Evolutionary conservation across 331 rosid genomes (phyloP).

Genomic region (Telfairia occidentalis): DNA sequence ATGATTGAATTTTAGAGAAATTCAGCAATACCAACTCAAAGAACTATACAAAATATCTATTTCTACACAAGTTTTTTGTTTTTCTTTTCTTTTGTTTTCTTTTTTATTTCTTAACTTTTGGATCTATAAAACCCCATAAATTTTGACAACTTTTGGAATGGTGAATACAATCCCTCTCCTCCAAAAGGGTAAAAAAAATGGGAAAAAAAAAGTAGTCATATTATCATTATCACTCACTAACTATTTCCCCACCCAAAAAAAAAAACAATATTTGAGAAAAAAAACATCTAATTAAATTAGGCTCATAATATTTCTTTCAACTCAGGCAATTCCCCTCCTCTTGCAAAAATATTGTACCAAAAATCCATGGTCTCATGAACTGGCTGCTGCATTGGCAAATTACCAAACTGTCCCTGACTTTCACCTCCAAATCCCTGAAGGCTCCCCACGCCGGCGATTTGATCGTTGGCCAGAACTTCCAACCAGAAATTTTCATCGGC

Average conservation of each 20-base stretch:
- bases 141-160: neutral
- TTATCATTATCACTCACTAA: neutral
- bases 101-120: neutral
- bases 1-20: neutral
- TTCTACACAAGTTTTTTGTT: neutral
- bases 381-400: neutral
- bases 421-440: neutral
- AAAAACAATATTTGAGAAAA: neutral
- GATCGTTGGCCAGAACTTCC: neutral
- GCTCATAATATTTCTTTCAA: slow-evolving; percentile 2
- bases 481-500: neutral
- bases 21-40: neutral
- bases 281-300: neutral
- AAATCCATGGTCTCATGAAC: slow-evolving; percentile 1
- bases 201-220: neutral
- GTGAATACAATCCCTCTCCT: slow-evolving; percentile 6
- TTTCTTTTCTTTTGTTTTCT: neutral
- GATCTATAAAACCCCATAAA: neutral
- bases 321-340: slow-evolving; percentile 8
- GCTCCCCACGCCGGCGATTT: neutral
- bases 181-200: neutral
- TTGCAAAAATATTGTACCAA: slow-evolving; percentile 4
- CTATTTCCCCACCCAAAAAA: neutral
- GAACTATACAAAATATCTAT: neutral
- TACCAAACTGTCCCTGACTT: neutral